Evolutionary conservation across 331 rosid species (phyloP).

Genomic region (Malus hybrid): DNA sequence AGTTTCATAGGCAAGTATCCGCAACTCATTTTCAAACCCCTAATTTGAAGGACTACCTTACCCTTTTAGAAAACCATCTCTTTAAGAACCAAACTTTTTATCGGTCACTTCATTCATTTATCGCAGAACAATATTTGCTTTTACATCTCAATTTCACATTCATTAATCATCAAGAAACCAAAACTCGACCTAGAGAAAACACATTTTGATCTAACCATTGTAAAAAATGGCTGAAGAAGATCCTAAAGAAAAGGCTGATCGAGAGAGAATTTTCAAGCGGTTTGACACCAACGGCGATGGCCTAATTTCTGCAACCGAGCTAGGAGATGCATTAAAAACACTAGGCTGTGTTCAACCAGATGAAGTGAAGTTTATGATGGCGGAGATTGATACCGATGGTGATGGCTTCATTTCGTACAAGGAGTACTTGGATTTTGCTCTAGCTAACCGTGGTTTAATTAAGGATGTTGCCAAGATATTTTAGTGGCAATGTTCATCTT

Average conservation of each 20-base stretch:
- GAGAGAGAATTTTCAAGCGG: constrained; percentile 62
- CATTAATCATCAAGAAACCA: neutral
- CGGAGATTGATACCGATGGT: constrained; percentile 53
- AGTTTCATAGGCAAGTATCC: neutral
- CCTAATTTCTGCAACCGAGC: constrained; percentile 54
- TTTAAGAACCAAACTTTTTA: constrained; percentile 19
- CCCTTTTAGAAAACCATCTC: neutral
- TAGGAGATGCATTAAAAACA: constrained; percentile 57
- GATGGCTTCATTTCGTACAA: constrained; percentile 61
- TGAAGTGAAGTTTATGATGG: constrained; percentile 69
- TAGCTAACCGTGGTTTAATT: constrained; percentile 57
- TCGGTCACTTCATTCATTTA: constrained; percentile 3
- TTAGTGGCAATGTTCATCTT: neutral
- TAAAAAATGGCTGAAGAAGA: constrained; percentile 47
- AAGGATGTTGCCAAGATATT: constrained; percentile 73
- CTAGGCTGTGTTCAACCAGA: constrained; percentile 53
- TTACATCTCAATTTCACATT: neutral
- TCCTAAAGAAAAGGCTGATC: constrained; percentile 41
- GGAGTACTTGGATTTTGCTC: constrained; percentile 53
- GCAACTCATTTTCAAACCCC: constrained; percentile 4
- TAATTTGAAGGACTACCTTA: constrained; percentile 36
- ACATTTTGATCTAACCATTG: neutral
- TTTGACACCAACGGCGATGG: constrained; percentile 71
- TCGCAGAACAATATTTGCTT: neutral
- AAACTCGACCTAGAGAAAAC: neutral